Evolutionary conservation across 2,329 filamentous ascomycete species (phyloP).

Genomic region (Cordyceps cicadae): DNA sequence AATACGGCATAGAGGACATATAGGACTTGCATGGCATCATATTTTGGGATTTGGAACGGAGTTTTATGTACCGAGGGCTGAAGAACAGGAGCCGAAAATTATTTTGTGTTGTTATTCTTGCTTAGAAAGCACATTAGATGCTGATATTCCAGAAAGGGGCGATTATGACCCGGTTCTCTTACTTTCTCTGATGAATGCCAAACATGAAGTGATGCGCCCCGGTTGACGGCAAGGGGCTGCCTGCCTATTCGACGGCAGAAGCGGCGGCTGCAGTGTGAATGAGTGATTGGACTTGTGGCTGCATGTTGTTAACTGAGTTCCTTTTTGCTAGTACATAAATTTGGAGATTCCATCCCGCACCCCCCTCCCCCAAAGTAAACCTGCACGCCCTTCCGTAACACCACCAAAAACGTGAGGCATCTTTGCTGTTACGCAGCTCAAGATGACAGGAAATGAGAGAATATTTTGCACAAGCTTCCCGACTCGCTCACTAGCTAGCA

Average conservation of each 20-base stretch:
- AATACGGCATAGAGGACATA: not conserved
- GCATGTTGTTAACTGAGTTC: not conserved
- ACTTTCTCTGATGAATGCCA: not conserved
- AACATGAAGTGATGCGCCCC: not conserved
- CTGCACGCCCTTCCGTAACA: not conserved
- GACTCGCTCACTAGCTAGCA: not conserved
- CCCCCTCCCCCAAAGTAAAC: not conserved
- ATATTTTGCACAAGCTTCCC: not conserved
- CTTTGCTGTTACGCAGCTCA: not conserved
- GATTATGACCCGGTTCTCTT: not conserved
- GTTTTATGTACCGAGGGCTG: not conserved
- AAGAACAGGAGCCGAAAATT: not conserved
- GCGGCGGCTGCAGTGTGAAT: not conserved
- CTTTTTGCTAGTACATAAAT: not conserved
- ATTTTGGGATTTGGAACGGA: conserved; percentile 6
- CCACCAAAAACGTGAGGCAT: not conserved
- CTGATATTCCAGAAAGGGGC: not conserved
- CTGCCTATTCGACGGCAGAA: not conserved
- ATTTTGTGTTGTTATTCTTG: not conserved
- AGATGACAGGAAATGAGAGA: not conserved
- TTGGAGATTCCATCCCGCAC: not conserved
- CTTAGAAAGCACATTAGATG: not conserved
- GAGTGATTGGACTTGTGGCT: not conserved
- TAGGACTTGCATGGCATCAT: not conserved
- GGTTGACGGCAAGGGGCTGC: not conserved